Evolutionary conservation across 108 stramenopile species (phyloP).

Genomic region (Epithemia pelagica): DNA sequence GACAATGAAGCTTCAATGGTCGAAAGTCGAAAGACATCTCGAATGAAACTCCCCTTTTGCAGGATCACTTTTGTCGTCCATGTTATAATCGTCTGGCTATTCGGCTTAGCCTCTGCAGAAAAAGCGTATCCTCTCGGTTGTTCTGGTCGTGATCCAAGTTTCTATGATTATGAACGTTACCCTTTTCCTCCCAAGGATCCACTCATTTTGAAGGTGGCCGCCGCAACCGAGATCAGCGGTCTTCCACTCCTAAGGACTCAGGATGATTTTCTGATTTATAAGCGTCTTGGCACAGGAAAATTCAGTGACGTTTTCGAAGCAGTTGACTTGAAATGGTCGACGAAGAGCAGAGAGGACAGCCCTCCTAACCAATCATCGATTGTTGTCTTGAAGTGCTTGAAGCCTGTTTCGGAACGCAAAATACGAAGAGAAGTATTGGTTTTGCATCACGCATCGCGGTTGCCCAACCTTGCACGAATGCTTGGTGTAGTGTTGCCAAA

Average conservation of each 20-base stretch:
- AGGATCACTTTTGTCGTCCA: too few relatives aligned
- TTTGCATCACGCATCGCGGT: conserved; percentile 44
- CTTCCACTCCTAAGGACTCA: conserved; percentile 14
- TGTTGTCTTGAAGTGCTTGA: conserved; percentile 70
- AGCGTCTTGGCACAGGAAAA: conserved; percentile 80
- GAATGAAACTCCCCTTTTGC: too few relatives aligned
- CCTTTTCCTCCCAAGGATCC: conserved; percentile 27
- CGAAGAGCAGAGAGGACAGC: conserved; percentile 15
- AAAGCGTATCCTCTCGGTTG: conserved; percentile 56
- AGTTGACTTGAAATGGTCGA: conserved; percentile 38
- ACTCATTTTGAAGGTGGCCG: background rate
- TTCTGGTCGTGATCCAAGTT: conserved; percentile 24
- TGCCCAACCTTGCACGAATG: conserved; percentile 71
- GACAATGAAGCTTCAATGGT: too few relatives aligned
- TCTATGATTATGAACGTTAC: conserved; percentile 48
- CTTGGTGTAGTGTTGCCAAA: conserved; percentile 36
- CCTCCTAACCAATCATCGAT: conserved; percentile 8
- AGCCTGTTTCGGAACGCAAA: conserved; percentile 81
- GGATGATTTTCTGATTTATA: conserved; percentile 40
- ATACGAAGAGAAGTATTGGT: conserved; percentile 74
- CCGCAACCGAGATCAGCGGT: background rate
- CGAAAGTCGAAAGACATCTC: too few relatives aligned
- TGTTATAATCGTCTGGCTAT: too few relatives aligned
- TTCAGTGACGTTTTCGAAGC: conserved; percentile 87
- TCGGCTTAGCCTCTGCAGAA: background rate